Evolutionary conservation across 441 rosid genomes (phyloP).

Genomic region (Mallotus japonicus): DNA sequence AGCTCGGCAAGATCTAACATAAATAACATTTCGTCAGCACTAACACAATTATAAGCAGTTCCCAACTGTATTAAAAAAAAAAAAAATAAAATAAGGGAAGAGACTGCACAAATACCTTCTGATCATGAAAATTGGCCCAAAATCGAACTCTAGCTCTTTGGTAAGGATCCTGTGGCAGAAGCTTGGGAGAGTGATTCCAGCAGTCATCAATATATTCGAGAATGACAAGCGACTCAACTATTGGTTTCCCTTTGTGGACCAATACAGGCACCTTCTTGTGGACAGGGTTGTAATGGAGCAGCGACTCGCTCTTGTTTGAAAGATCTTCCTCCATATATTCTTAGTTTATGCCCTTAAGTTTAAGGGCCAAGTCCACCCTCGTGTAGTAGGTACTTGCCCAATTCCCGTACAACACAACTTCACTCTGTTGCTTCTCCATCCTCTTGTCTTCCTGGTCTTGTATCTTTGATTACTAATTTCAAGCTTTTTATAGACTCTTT

Average conservation of each 20-base stretch:
- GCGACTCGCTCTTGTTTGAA: not conserved
- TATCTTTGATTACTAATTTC: no score
- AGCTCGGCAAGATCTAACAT: constrained; percentile 27
- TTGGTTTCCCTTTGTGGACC: not conserved
- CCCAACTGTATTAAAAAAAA: not conserved
- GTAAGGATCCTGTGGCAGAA: not conserved
- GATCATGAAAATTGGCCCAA: not conserved
- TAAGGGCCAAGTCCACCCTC: constrained; percentile 40
- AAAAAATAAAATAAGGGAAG: no score
- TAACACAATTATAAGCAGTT: no score
- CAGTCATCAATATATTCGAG: not conserved
- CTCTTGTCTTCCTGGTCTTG: not conserved
- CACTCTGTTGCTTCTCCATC: constrained; percentile 20
- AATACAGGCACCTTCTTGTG: constrained; percentile 1
- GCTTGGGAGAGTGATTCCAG: not conserved
- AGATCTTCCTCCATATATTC: constrained; percentile 3
- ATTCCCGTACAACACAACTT: constrained; percentile 11
- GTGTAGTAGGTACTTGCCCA: constrained; percentile 21
- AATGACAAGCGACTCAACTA: not conserved
- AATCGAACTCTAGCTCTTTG: not conserved
- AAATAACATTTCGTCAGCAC: not conserved
- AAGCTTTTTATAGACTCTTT: no score
- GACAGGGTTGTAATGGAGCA: not conserved
- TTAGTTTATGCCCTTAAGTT: constrained; percentile 28
- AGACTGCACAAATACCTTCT: not conserved